Percentiles rank a stretch among this genome's conserved stretches.
These are phyloP conservation scores for Trichoderma harzianum DNA, from an alignment of 2,329 filamentous ascomycete species.

Conservation along the genomic window DNA sequence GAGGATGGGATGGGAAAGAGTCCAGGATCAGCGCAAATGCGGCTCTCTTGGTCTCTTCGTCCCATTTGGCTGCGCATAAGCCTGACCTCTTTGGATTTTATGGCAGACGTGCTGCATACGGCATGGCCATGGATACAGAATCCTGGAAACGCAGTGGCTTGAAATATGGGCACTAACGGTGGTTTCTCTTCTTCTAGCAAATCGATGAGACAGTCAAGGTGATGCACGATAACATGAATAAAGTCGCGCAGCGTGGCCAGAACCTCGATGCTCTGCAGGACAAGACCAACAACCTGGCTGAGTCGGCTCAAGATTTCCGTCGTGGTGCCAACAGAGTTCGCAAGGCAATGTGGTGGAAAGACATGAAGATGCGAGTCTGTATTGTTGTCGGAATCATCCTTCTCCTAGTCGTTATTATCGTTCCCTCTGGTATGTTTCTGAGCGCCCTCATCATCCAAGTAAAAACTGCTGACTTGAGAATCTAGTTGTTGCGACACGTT, in stretches of 20 bases:
- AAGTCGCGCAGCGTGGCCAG: slow-evolving; percentile 89
- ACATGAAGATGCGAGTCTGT: slow-evolving; percentile 99
- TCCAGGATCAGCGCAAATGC: not conserved
- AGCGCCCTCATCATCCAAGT: not conserved
- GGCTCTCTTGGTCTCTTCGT: not conserved
- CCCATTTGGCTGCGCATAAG: not conserved
- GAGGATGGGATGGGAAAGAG: not conserved
- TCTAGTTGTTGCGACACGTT: slow-evolving; percentile 36
- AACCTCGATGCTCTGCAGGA: slow-evolving; percentile 83
- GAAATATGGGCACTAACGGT: not conserved
- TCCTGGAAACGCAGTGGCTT: not conserved
- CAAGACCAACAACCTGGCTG: slow-evolving; percentile 91
- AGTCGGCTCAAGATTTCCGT: slow-evolving; percentile 92
- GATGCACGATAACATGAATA: slow-evolving; percentile 97
- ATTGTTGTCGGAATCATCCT: slow-evolving; percentile 87
- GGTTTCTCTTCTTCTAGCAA: slow-evolving; percentile 60
- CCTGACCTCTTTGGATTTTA: not conserved
- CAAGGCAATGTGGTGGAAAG: slow-evolving; percentile 99
- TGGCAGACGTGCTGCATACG: not conserved
- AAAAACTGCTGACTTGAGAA: not conserved
- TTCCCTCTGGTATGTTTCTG: slow-evolving; percentile 71
- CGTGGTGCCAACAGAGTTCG: slow-evolving; percentile 93
- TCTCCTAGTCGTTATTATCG: slow-evolving; percentile 88
- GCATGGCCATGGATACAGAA: not conserved
- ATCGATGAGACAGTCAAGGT: slow-evolving; percentile 93